Evolutionary conservation across 495 filamentous ascomycete species (phyloP).

Genomic region (Corynascus novoguineensis): DNA sequence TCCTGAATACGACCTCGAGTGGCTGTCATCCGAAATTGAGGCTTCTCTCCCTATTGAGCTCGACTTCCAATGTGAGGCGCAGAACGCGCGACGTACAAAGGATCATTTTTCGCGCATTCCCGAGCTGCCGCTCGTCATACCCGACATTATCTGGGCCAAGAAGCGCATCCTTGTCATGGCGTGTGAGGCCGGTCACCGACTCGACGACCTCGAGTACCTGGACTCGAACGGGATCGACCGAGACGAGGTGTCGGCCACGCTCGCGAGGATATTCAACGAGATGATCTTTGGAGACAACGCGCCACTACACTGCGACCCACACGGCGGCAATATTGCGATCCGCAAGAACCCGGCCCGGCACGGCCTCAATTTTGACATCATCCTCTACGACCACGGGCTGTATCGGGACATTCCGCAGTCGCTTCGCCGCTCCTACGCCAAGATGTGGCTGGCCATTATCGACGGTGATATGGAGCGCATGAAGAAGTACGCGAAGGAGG

Average conservation of each 20-base stretch:
- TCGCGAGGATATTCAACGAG: conserved; percentile 94
- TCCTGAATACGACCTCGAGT: conserved; percentile 94
- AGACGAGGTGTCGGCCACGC: conserved; percentile 90
- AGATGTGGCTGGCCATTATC: conserved; percentile 95
- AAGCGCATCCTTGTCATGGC: conserved; percentile 94
- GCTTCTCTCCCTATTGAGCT: conserved; percentile 83
- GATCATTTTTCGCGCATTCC: conserved; percentile 69
- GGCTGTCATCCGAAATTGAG: conserved; percentile 92
- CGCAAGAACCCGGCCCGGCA: conserved; percentile 52
- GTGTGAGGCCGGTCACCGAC: conserved; percentile 76
- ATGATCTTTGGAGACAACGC: conserved; percentile 96
- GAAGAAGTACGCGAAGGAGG: conserved; percentile 81
- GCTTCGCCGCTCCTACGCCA: conserved; percentile 82
- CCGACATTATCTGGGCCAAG: conserved; percentile 84
- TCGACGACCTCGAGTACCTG: conserved; percentile 83
- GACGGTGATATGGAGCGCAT: conserved; percentile 76
- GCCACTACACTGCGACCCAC: conserved; percentile 93
- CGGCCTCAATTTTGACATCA: conserved; percentile 79
- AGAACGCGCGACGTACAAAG: conserved; percentile 73
- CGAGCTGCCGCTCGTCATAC: conserved; percentile 75
- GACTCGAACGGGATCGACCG: conserved; percentile 83
- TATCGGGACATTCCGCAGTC: conserved; percentile 85
- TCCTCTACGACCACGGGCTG: conserved; percentile 96
- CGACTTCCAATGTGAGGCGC: conserved; percentile 79
- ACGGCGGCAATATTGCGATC: conserved; percentile 95